Evolutionary conservation across 768 basidiomycete genomes (phyloP).

Genomic region (Pulveroboletus sp.): DNA sequence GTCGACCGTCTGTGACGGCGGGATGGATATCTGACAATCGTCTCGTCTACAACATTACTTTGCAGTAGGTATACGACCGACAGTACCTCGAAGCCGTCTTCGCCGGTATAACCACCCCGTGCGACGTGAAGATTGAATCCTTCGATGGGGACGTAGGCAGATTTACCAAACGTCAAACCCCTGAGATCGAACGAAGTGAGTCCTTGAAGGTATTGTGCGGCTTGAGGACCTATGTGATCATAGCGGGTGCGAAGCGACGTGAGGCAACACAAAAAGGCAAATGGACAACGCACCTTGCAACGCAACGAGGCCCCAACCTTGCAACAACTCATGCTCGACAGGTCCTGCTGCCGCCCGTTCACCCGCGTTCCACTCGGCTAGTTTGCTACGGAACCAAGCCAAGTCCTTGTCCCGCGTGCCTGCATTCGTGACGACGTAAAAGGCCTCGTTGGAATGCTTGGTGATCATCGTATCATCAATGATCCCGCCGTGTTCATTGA

Average conservation of each 20-base stretch:
- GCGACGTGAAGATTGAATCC: conserved; percentile 67
- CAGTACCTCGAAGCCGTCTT: conserved; percentile 92
- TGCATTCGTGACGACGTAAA: conserved; percentile 96
- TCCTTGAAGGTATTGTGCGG: conserved; percentile 73
- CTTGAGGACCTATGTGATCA: conserved; percentile 59
- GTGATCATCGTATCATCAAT: conserved; percentile 95
- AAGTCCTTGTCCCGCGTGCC: conserved; percentile 80
- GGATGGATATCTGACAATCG: conserved; percentile 72
- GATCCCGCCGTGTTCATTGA: conserved; percentile 89
- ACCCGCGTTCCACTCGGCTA: conserved; percentile 74
- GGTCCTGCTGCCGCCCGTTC: conserved; percentile 45
- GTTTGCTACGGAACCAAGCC: conserved; percentile 62
- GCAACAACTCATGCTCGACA: conserved; percentile 78
- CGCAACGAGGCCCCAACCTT: conserved; percentile 84
- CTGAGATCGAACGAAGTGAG: conserved; percentile 72
- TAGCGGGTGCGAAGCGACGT: background rate
- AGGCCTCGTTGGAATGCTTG: conserved; percentile 73
- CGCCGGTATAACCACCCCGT: conserved; percentile 95
- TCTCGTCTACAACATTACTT: background rate
- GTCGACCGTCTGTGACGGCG: conserved; percentile 67
- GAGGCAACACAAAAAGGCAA: background rate
- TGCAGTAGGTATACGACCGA: background rate
- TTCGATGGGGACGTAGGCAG: conserved; percentile 74
- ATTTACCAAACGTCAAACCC: conserved; percentile 77
- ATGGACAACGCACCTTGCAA: conserved; percentile 68